Evolutionary conservation across 164 flowering plant genomes (phyloP).

Genomic region (Platanus orientalis): DNA sequence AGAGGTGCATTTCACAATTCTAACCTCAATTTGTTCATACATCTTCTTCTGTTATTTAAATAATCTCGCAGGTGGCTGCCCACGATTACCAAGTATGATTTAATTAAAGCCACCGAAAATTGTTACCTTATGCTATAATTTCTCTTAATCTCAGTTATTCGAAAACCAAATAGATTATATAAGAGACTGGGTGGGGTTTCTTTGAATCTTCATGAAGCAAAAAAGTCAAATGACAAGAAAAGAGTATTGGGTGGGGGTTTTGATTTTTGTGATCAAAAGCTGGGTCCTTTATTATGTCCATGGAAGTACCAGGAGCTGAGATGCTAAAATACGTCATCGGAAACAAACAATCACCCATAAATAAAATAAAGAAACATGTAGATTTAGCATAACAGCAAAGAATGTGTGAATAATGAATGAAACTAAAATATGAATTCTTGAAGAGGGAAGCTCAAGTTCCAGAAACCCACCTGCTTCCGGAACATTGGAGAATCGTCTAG

Average conservation of each 20-base stretch:
- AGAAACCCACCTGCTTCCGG: constrained; percentile 46
- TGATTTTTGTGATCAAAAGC: background rate
- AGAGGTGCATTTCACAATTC: too few relatives aligned
- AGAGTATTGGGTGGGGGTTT: background rate
- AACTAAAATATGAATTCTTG: background rate
- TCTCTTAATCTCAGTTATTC: too few relatives aligned
- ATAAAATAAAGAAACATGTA: background rate
- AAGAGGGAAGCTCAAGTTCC: background rate
- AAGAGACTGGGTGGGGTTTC: too few relatives aligned
- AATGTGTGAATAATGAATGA: background rate
- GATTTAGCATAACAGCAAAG: background rate
- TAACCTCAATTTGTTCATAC: too few relatives aligned
- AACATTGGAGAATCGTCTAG: constrained; percentile 75
- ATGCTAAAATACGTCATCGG: background rate
- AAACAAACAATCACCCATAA: background rate
- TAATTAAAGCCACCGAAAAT: too few relatives aligned
- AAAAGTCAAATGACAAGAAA: background rate
- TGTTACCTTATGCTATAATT: too few relatives aligned
- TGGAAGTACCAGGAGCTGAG: too few relatives aligned
- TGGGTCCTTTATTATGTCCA: background rate
- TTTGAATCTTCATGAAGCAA: too few relatives aligned
- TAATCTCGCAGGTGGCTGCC: too few relatives aligned
- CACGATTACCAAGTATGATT: too few relatives aligned
- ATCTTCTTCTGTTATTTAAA: too few relatives aligned
- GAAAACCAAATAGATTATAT: too few relatives aligned